These are phyloP conservation scores for Uncinocarpus reesii DNA, from an alignment of 2,329 filamentous ascomycete genomes.

Conservation along the genomic window DNA sequence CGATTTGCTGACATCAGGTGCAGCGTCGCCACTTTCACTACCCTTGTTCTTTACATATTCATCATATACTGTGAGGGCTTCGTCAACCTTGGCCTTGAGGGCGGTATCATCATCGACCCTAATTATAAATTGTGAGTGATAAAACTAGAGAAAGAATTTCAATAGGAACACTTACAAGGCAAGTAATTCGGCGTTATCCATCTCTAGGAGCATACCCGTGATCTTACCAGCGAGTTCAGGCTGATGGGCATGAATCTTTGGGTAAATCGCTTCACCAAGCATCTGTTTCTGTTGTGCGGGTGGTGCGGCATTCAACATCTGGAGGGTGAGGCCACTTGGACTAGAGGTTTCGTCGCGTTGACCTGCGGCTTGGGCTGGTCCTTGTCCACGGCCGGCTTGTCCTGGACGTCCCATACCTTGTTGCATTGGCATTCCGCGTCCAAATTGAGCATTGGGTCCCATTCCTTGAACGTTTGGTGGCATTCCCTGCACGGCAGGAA, in stretches of 20 bases:
- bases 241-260: constrained; percentile 93
- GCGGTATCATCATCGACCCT: constrained; percentile 84
- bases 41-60: constrained; percentile 91
- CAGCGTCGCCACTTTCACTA: constrained; percentile 30
- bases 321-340: constrained; percentile 40
- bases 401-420: constrained; percentile 33
- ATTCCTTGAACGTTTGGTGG: constrained; percentile 46
- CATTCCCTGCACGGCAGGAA: constrained; percentile 60
- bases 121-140: constrained; percentile 16
- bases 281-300: constrained; percentile 94
- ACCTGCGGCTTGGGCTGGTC: constrained; percentile 25
- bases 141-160: background rate
- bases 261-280: constrained; percentile 93
- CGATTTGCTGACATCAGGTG: constrained; percentile 37
- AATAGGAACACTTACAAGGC: constrained; percentile 66
- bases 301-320: constrained; percentile 43
- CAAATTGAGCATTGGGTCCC: constrained; percentile 36
- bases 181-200: constrained; percentile 92
- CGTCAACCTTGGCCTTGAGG: constrained; percentile 90
- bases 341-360: constrained; percentile 31
- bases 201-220: constrained; percentile 98
- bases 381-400: constrained; percentile 35
- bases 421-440: constrained; percentile 35
- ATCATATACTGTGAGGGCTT: constrained; percentile 93
- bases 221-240: constrained; percentile 97